Base-by-base conservation (phyloP, 345 rosid species). In the Pelargonium nanum region DNA sequence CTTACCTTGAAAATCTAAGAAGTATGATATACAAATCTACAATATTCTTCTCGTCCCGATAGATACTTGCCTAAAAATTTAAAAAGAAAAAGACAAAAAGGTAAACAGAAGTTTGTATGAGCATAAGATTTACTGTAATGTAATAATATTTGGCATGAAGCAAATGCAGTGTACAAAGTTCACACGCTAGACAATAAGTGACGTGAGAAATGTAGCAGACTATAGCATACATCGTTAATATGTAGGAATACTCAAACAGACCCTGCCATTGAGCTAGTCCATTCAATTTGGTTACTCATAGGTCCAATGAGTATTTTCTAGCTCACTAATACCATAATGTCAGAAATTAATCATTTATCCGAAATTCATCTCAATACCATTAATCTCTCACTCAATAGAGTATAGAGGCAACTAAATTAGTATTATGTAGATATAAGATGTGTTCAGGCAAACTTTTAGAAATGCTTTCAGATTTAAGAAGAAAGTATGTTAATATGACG, bases 1-100 rank as follows among this genome's bases (percentile, higher is more conserved):
- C 62, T 64, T 66, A 93, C 99, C 97, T 89, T 48, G 94, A 84
- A 76, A 81, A 89, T 63, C 97, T 83, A 64, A 87, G 85, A 58
- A 87, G 92, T 72, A 90, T 89, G 70, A 86, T 82, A 70, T 85
- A 93, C 84, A 93, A 78, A 77, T 93, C 96, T 40, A 93, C 84
- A 4, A 87, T 74, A 75, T 90, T 90, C 76, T 78, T 84, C 85
- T 93, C 99, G 26, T 80, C 91, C 15, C 92, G 65, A 58, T 93
- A 84, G 57, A 93, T 85, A 64, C 59, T 73, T 0, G 96, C 99
- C 97, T 90, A 81, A 48, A 62, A 50, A 66, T 56, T 30, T 16
- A 51, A 22, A 4, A 58, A 16, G 5, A 6, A n/a, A 52, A n/a
- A 52, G 48, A 40, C 10, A 30, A 40, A 40, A 40, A n/a, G n/a